Conservation (phyloP, 768 basidiomycete species). For the Mycena leptocephala region DNA sequence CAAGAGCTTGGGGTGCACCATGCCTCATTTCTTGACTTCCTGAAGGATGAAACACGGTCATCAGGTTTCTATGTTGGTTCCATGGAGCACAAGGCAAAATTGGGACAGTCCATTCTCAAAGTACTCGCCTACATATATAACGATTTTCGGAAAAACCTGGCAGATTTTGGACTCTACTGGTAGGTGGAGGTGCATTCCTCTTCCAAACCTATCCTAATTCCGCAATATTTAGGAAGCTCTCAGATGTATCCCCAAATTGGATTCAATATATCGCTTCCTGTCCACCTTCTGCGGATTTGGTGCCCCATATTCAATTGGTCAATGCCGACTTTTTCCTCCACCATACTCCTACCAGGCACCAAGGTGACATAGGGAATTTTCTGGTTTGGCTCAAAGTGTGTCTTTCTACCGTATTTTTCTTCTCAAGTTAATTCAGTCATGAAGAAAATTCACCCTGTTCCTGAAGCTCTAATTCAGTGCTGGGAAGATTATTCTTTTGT, state of each 20-base stretch:
- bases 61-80: too few species aligned
- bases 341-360: too few species aligned
- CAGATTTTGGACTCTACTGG: not conserved
- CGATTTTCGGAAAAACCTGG: not conserved
- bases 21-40: too few species aligned
- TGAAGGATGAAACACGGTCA: too few species aligned
- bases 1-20: too few species aligned
- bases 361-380: not conserved
- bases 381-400: not conserved
- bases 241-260: not conserved
- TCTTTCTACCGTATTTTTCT: not conserved
- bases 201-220: not conserved
- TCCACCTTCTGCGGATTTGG: not conserved
- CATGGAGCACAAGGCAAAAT: not conserved
- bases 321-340: not conserved
- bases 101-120: not conserved
- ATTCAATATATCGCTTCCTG: not conserved
- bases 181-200: not conserved
- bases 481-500: not conserved
- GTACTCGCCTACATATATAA: not conserved
- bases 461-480: not conserved
- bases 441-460: not conserved
- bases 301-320: not conserved
- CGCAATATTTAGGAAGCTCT: not conserved
- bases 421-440: not conserved